phyloP scores from a whole-genome alignment of 2,329 filamentous ascomycete genomes.

The Ambrosiella beaveri region DNA sequence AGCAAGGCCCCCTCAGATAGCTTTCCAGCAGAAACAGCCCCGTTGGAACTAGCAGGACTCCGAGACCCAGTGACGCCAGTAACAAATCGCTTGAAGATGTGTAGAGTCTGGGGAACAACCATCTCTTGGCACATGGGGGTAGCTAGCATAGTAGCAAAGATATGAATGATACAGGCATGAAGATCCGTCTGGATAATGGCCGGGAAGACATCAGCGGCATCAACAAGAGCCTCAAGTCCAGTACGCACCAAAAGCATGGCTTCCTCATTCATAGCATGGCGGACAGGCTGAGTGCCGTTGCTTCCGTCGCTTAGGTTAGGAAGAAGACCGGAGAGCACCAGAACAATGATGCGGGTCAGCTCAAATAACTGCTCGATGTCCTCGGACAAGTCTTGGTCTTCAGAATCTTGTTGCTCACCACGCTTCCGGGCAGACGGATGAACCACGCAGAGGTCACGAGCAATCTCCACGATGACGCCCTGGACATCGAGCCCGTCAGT shows the following conservation, averaged over 20 bases:
- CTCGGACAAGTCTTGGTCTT: conserved; percentile 49
- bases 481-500: conserved; percentile 84
- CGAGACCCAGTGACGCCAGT: conserved; percentile 46
- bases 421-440: conserved; percentile 65
- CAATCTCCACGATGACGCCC: conserved; percentile 83
- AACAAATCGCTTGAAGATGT: conserved; percentile 83
- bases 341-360: conserved; percentile 84
- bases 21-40: conserved; percentile 21
- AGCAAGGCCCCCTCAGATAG: conserved; percentile 35
- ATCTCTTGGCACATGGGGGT: conserved; percentile 70
- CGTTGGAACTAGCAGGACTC: conserved; percentile 15
- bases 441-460: conserved; percentile 70
- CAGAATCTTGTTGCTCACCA: neutral
- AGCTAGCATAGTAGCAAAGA: conserved; percentile 81
- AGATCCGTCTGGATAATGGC: conserved; percentile 92
- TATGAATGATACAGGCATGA: conserved; percentile 90
- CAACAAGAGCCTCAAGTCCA: conserved; percentile 73
- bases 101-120: conserved; percentile 76
- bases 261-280: conserved; percentile 73
- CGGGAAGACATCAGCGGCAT: conserved; percentile 89
- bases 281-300: conserved; percentile 31
- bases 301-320: conserved; percentile 60
- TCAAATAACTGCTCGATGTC: conserved; percentile 98
- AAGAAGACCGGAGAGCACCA: conserved; percentile 74
- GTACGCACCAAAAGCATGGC: conserved; percentile 63